A percentile compares a stretch with the other conserved stretches of the same genome.
Conservation (phyloP, 2,329 filamentous ascomycete genomes). For the Neospermospora avenae region DNA sequence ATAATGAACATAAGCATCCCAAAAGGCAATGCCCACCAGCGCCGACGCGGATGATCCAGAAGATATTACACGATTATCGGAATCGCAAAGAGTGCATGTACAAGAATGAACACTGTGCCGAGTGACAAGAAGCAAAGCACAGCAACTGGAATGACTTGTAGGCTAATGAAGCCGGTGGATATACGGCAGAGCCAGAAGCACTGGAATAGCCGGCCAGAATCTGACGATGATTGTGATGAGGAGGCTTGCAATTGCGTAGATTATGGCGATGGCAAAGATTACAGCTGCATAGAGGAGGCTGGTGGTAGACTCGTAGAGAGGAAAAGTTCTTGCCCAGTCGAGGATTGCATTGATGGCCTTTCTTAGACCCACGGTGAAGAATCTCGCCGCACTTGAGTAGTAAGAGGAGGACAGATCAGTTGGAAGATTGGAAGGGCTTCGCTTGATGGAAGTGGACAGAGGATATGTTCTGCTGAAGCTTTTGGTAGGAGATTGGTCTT, state of each 20-base stretch:
- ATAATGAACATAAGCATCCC: background rate
- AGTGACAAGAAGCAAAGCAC: background rate
- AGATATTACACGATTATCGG: background rate
- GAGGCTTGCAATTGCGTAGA: background rate
- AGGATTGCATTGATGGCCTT: background rate
- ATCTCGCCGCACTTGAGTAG: background rate
- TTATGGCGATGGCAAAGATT: background rate
- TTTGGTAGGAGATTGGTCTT: background rate
- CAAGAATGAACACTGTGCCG: background rate
- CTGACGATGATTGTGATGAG: background rate
- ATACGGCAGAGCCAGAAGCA: background rate
- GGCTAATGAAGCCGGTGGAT: background rate
- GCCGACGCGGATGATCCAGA: background rate
- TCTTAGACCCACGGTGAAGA: too few relatives aligned
- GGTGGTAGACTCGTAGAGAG: background rate
- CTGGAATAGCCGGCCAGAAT: background rate
- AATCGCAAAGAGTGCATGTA: background rate
- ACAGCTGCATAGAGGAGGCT: background rate
- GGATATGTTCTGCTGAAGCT: background rate
- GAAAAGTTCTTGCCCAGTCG: background rate
- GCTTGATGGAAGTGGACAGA: background rate
- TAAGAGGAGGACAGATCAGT: background rate
- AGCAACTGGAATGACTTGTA: background rate
- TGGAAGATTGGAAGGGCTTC: background rate
- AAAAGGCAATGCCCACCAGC: background rate